phyloP scores from a whole-genome alignment of 352 stramenopile genomes.

The Plasmopara muralis region DNA sequence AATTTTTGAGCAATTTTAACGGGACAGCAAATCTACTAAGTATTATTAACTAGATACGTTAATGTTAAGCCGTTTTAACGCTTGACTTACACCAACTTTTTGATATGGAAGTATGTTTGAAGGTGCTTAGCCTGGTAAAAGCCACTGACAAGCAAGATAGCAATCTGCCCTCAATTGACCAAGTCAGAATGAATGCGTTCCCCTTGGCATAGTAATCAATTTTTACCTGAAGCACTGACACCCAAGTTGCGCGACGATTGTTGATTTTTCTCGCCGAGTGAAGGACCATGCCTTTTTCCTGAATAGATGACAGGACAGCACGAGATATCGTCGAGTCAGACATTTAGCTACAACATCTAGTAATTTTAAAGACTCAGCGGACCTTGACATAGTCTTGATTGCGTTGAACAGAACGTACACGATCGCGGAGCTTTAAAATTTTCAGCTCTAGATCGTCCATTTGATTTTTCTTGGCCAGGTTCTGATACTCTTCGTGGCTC shows the following conservation, averaged over 20 bases:
- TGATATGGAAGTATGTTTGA: constrained; percentile 5
- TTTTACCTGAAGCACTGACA: constrained; percentile 67
- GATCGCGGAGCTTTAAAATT: constrained; percentile 67
- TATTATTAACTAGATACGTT: too few species aligned
- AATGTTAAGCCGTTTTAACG: too few species aligned
- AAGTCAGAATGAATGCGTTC: neutral
- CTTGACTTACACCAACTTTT: constrained; percentile 3
- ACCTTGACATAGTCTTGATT: constrained; percentile 84
- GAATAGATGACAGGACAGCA: neutral
- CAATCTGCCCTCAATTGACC: neutral
- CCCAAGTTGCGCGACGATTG: constrained; percentile 74
- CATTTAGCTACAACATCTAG: neutral
- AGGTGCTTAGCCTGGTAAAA: constrained; percentile 8
- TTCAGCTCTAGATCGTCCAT: constrained; percentile 58
- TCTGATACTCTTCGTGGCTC: constrained; percentile 72
- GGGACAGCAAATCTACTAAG: too few species aligned
- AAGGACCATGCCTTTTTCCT: constrained; percentile 67
- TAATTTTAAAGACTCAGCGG: neutral
- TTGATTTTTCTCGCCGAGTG: constrained; percentile 70
- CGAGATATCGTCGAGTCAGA: neutral
- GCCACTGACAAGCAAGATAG: constrained; percentile 3
- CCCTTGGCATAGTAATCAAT: neutral
- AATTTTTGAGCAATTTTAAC: too few species aligned
- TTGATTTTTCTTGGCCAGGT: constrained; percentile 64
- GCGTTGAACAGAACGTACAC: constrained; percentile 67